These are phyloP conservation scores for Fraxinus velutina DNA, from an alignment of 305 asterid genomes.

Conservation along the genomic window DNA sequence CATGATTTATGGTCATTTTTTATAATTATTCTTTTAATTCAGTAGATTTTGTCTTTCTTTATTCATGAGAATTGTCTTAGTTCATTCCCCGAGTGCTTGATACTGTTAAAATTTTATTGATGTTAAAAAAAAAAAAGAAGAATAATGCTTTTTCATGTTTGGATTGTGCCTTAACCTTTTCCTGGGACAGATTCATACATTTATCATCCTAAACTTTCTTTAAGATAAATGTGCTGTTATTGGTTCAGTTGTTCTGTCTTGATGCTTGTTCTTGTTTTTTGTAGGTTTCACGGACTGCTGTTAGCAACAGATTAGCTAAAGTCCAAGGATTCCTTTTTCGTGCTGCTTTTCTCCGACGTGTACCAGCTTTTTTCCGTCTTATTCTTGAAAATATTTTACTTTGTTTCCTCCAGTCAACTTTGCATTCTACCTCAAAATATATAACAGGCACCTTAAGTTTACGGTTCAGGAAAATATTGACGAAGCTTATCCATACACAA, in stretches of 20 bases:
- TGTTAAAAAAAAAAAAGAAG: background rate
- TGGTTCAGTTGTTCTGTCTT: background rate
- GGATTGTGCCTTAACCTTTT: conserved; percentile 11
- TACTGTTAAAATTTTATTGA: background rate
- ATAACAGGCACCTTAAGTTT: conserved; percentile 87
- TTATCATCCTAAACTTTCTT: background rate
- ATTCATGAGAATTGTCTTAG: background rate
- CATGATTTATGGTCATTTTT: background rate
- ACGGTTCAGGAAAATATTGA: conserved; percentile 80
- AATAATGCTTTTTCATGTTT: background rate
- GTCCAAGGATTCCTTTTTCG: conserved; percentile 99
- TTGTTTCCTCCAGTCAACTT: conserved; percentile 85
- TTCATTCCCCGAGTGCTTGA: background rate
- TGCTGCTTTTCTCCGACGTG: conserved; percentile 93
- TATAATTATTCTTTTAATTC: background rate
- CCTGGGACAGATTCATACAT: background rate
- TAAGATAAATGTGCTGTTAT: background rate
- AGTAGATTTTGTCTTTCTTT: conserved; percentile 2
- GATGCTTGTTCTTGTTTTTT: conserved; percentile 25
- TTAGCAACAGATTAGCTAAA: conserved; percentile 95
- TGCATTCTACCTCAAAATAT: conserved; percentile 87
- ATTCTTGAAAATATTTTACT: conserved; percentile 81
- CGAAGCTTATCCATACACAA: conserved; percentile 77
- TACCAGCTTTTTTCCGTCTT: conserved; percentile 82
- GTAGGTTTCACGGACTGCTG: conserved; percentile 87